phyloP scores from a whole-genome alignment of 495 filamentous ascomycete species.

The Hyphodiscus hymeniophilus region DNA sequence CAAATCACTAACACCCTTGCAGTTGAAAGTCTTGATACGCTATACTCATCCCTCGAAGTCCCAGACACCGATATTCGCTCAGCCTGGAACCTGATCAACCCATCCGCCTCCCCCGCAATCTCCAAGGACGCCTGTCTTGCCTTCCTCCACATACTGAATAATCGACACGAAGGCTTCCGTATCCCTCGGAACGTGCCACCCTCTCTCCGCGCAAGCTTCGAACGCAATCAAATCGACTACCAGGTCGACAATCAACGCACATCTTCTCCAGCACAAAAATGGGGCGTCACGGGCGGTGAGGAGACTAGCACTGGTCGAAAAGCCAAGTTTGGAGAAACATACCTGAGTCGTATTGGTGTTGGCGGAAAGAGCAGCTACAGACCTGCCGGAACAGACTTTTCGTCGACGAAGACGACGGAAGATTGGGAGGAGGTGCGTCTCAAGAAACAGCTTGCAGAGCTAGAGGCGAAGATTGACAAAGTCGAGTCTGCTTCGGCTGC shows the following conservation, averaged over 20 bases:
- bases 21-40: slow-evolving; percentile 73
- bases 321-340: slow-evolving; percentile 93
- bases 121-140: slow-evolving; percentile 91
- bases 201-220: slow-evolving; percentile 81
- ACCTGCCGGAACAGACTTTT: slow-evolving; percentile 76
- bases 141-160: slow-evolving; percentile 92
- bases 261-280: slow-evolving; percentile 45
- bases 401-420: slow-evolving; percentile 51
- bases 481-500: slow-evolving; percentile 61
- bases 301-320: slow-evolving; percentile 77
- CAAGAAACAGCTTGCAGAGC: slow-evolving; percentile 79
- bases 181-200: slow-evolving; percentile 91
- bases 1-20: slow-evolving; percentile 3
- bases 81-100: slow-evolving; percentile 97
- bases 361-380: slow-evolving; percentile 65
- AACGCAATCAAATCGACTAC: slow-evolving; percentile 92
- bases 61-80: slow-evolving; percentile 90
- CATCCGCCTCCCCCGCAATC: slow-evolving; percentile 65
- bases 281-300: slow-evolving; percentile 56
- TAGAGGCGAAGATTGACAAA: slow-evolving; percentile 74
- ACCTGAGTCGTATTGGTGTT: slow-evolving; percentile 80
- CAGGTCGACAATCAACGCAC: slow-evolving; percentile 67
- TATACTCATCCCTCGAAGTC: slow-evolving; percentile 88
- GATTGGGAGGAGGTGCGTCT: slow-evolving; percentile 96
- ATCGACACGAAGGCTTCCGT: slow-evolving; percentile 88